These are phyloP conservation scores for Sporothrix variecibatus DNA, from an alignment of 2,329 filamentous ascomycete species.

Conservation along the genomic window DNA sequence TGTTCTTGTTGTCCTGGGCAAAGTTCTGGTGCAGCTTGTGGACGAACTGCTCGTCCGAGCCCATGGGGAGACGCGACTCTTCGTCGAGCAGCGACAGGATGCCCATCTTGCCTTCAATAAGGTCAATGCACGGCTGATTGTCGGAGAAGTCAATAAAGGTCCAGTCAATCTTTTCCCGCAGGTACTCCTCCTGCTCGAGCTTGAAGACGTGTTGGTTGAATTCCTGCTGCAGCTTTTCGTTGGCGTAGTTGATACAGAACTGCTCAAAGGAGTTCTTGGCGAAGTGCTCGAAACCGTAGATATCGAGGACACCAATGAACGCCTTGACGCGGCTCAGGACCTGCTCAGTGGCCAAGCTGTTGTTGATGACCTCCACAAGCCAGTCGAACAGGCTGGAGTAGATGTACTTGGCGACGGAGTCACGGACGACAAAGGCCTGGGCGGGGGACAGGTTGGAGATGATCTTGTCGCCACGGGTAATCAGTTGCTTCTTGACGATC, in stretches of 20 bases:
- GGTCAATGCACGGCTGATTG: slow-evolving; percentile 97
- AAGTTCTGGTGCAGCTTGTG: slow-evolving; percentile 96
- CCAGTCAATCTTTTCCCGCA: slow-evolving; percentile 96
- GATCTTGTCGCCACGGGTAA: slow-evolving; percentile 96
- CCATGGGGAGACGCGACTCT: slow-evolving; percentile 95
- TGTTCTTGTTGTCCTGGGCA: slow-evolving; percentile 82
- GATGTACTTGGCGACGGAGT: slow-evolving; percentile 97
- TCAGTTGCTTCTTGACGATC: slow-evolving; percentile 98
- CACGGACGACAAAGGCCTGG: slow-evolving; percentile 89
- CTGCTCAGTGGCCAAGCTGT: slow-evolving; percentile 83
- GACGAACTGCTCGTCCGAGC: slow-evolving; percentile 94
- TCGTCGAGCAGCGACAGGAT: slow-evolving; percentile 91
- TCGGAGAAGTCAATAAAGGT: slow-evolving; percentile 99
- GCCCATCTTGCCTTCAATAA: slow-evolving; percentile 96
- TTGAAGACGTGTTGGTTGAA: slow-evolving; percentile 99
- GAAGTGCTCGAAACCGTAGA: slow-evolving; percentile 98
- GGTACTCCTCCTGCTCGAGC: slow-evolving; percentile 96
- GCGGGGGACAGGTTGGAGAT: slow-evolving; percentile 92
- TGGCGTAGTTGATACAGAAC: slow-evolving; percentile 99
- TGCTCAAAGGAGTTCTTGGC: slow-evolving; percentile 99
- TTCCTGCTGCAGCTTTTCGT: slow-evolving; percentile 98
- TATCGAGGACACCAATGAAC: slow-evolving; percentile 98
- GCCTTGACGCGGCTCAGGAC: slow-evolving; percentile 79
- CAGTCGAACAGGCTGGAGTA: slow-evolving; percentile 99
- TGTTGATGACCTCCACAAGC: slow-evolving; percentile 97